phyloP scores from a whole-genome alignment of 2,329 filamentous ascomycete species.

The Didymosphaeria variabile region DNA sequence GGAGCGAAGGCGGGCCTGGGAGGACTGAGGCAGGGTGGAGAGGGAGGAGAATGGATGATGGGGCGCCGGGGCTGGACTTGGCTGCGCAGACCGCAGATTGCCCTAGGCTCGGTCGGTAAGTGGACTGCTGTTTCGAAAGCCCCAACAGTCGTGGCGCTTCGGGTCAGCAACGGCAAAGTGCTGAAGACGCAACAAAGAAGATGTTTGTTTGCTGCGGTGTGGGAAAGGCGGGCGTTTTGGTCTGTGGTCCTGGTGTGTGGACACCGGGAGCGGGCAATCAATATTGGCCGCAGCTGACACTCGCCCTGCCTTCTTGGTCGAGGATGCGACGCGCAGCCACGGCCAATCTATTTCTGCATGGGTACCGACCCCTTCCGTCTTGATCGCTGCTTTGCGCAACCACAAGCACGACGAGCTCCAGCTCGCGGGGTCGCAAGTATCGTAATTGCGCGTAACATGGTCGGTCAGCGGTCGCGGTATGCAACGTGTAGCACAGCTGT shows the following conservation, averaged over 20 bases:
- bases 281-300: constrained; percentile 14
- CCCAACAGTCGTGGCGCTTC: constrained; percentile 14
- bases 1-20: not conserved
- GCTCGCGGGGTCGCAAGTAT: not conserved
- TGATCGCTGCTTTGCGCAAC: constrained; percentile 16
- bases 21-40: constrained; percentile 17
- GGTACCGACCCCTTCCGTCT: constrained; percentile 16
- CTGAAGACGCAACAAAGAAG: constrained; percentile 6
- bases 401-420: not conserved
- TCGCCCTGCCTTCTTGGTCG: not conserved
- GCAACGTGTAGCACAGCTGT: too few relatives aligned
- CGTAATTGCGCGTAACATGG: not conserved
- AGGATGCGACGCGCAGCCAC: constrained; percentile 6
- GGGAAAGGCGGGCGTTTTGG: not conserved
- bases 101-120: constrained; percentile 14
- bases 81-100: constrained; percentile 5
- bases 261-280: not conserved
- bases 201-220: not conserved
- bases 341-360: constrained; percentile 25
- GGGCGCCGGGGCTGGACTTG: constrained; percentile 10
- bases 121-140: constrained; percentile 24
- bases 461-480: too few relatives aligned
- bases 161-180: constrained; percentile 18
- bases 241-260: not conserved
- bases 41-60: constrained; percentile 10